phyloP scores from a whole-genome alignment of 257 asterid species.

The Nicotiana undulata region DNA sequence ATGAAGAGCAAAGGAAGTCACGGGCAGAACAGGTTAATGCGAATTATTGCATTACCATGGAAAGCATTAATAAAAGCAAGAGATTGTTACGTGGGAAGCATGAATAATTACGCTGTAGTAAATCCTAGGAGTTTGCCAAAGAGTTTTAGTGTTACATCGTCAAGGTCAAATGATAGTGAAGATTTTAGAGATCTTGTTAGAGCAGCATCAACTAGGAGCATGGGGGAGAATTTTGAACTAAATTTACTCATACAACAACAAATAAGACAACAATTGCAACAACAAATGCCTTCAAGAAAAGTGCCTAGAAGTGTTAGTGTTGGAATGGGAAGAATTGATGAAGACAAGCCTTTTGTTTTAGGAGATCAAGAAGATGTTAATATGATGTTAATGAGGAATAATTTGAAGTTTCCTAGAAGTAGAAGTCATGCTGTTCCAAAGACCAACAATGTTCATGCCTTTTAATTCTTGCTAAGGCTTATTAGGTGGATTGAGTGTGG shows the following conservation, averaged over 20 bases:
- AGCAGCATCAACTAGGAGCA: slow-evolving; percentile 42
- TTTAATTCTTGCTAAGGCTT: not conserved
- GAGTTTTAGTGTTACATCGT: slow-evolving; percentile 38
- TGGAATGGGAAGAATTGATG: slow-evolving; percentile 82
- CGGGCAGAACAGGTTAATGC: slow-evolving; percentile 27
- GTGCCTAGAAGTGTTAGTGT: slow-evolving; percentile 69
- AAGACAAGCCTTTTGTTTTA: slow-evolving; percentile 48
- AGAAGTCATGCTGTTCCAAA: slow-evolving; percentile 48
- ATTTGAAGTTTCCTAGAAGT: slow-evolving; percentile 42
- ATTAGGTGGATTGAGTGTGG: not conserved
- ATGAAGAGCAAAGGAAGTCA: slow-evolving; percentile 13
- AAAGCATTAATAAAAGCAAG: slow-evolving; percentile 27
- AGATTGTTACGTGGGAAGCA: slow-evolving; percentile 33
- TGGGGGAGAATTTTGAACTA: slow-evolving; percentile 16
- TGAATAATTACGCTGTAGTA: slow-evolving; percentile 15
- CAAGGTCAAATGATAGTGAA: slow-evolving; percentile 25
- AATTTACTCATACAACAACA: slow-evolving; percentile 23
- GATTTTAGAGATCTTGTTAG: slow-evolving; percentile 51
- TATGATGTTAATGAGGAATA: slow-evolving; percentile 18
- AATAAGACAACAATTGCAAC: slow-evolving; percentile 4
- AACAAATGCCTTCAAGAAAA: slow-evolving; percentile 17
- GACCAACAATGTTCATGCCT: not conserved
- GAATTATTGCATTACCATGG: slow-evolving; percentile 43
- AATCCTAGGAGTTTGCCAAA: not conserved
- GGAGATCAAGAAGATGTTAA: slow-evolving; percentile 13